A percentile compares a stretch with the other conserved stretches of the same genome.
Evolutionary conservation across 78 protist genomes (phyloP).

Genomic region (Protostelium mycophagum): DNA sequence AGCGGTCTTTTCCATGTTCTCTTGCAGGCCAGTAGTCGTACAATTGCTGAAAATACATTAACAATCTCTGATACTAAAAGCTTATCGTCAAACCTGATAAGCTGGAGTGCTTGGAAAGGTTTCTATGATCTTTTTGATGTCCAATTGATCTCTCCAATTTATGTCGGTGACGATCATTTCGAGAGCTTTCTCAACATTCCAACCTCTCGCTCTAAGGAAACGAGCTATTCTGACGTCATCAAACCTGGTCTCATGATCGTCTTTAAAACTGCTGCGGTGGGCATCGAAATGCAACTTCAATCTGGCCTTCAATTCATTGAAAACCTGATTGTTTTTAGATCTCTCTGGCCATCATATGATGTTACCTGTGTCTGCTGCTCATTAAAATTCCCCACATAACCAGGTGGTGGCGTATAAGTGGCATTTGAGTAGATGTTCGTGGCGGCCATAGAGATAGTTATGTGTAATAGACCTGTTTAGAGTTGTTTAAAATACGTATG

Average conservation of each 20-base stretch:
- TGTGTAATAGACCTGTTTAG: too few relatives aligned
- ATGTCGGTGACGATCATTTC: conserved; percentile 1
- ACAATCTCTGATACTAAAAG: background rate
- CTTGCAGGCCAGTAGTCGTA: background rate
- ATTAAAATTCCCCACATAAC: background rate
- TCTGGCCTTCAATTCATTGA: background rate
- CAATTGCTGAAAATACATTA: background rate
- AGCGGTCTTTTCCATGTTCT: background rate
- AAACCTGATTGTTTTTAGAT: background rate
- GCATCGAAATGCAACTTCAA: background rate
- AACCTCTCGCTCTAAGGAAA: background rate
- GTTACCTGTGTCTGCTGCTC: background rate
- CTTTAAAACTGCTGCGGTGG: background rate
- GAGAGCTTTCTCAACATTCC: background rate
- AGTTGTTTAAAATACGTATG: too few relatives aligned
- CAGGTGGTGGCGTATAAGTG: background rate
- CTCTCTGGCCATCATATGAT: background rate
- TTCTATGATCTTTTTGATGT: background rate
- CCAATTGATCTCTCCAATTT: background rate
- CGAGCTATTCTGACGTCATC: background rate
- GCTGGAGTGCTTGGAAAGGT: background rate
- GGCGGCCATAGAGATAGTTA: too few relatives aligned
- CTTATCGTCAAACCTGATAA: background rate
- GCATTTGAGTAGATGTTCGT: background rate
- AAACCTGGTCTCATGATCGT: background rate